Percentiles rank a stretch among this genome's conserved stretches.
phyloP scores from a whole-genome alignment of 371 early-diverging fungal species.

The Rhizopus arrhizus region DNA sequence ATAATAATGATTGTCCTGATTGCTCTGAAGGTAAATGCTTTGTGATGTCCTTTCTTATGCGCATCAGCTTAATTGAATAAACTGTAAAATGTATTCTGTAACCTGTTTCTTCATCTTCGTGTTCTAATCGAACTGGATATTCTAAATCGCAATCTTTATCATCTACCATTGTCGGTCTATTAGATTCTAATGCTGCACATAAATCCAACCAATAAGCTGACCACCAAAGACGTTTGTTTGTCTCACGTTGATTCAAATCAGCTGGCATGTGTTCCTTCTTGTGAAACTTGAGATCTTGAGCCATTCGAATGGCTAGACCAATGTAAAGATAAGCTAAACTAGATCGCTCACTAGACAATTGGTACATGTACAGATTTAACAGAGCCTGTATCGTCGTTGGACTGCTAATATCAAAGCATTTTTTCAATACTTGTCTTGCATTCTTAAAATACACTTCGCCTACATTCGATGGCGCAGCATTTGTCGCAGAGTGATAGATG shows the following conservation, averaged over 20 bases:
- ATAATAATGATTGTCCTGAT: slow-evolving; percentile 47
- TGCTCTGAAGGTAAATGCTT: slow-evolving; percentile 52
- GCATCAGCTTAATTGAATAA: slow-evolving; percentile 57
- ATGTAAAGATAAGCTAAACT: slow-evolving; percentile 61
- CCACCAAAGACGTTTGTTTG: slow-evolving; percentile 66
- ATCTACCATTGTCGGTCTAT: slow-evolving; percentile 60
- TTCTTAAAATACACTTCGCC: slow-evolving; percentile 62
- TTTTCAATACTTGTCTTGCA: slow-evolving; percentile 59
- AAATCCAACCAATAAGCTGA: slow-evolving; percentile 64
- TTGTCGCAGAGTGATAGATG: slow-evolving; percentile 51
- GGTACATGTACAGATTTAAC: slow-evolving; percentile 66
- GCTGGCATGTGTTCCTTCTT: slow-evolving; percentile 53
- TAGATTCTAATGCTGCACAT: slow-evolving; percentile 51
- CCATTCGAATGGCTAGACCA: slow-evolving; percentile 67
- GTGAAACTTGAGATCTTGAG: slow-evolving; percentile 65
- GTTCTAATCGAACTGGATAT: slow-evolving; percentile 50
- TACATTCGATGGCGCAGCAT: slow-evolving; percentile 35
- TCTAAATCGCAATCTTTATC: slow-evolving; percentile 65
- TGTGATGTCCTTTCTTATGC: slow-evolving; percentile 60
- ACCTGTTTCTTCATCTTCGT: slow-evolving; percentile 52
- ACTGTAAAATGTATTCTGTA: slow-evolving; percentile 51
- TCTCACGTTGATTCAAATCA: slow-evolving; percentile 55
- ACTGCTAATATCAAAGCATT: slow-evolving; percentile 60
- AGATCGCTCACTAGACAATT: slow-evolving; percentile 59
- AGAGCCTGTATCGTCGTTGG: slow-evolving; percentile 61